Percentiles rank a stretch among this genome's conserved stretches.
phyloP scores from a whole-genome alignment of 331 rosid species.

The Saraca asoca region DNA sequence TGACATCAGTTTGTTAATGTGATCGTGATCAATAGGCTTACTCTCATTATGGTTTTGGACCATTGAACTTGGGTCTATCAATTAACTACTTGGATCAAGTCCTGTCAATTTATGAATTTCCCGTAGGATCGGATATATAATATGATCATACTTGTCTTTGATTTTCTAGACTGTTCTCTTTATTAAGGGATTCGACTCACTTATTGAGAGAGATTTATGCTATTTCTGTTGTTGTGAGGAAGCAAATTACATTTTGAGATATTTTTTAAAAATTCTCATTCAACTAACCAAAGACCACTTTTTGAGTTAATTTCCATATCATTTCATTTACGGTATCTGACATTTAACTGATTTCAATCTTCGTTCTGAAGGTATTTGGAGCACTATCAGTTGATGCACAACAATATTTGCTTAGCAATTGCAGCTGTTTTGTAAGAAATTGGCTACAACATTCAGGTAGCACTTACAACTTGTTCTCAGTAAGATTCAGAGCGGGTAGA shows the following conservation, averaged over 20 bases:
- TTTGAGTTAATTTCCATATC: no score
- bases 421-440: constrained; percentile 77
- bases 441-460: constrained; percentile 79
- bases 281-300: no score
- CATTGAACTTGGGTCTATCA: constrained; percentile 53
- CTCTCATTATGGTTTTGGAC: constrained; percentile 56
- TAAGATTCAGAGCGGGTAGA: neutral
- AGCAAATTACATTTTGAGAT: no score
- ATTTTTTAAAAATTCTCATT: no score
- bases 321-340: no score
- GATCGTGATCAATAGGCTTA: constrained; percentile 68
- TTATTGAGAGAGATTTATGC: no score
- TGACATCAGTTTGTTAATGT: constrained; percentile 37
- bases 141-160: constrained; percentile 14
- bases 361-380: constrained; percentile 90
- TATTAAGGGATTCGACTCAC: no score
- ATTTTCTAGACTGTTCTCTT: constrained; percentile 21
- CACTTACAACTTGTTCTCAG: constrained; percentile 18
- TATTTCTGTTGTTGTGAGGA: no score
- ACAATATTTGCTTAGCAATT: constrained; percentile 73
- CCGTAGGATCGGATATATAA: constrained; percentile 51
- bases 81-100: constrained; percentile 83
- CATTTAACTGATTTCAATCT: no score
- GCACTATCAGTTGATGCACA: constrained; percentile 80
- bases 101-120: constrained; percentile 56